These are phyloP conservation scores for Silene latifolia DNA, from an alignment of 148 eudicot species.

Conservation along the genomic window DNA sequence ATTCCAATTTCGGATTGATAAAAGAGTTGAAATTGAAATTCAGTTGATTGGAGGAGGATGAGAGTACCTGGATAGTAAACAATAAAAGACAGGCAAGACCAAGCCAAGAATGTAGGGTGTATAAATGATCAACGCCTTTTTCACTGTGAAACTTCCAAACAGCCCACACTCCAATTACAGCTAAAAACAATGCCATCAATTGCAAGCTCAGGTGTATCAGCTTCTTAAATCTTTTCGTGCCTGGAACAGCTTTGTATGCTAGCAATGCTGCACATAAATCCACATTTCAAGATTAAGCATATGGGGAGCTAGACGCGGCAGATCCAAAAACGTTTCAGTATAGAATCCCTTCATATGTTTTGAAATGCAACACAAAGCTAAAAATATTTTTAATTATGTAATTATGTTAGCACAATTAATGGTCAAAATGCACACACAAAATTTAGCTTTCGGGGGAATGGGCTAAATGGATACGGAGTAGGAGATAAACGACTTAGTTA, in stretches of 20 bases:
- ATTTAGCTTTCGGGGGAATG: background rate
- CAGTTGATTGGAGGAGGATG: background rate
- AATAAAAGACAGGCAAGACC: conserved; percentile 68
- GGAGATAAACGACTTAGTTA: background rate
- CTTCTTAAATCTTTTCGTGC: conserved; percentile 74
- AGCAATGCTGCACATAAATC: conserved; percentile 71
- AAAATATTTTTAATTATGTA: too few relatives aligned
- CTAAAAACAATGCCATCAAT: conserved; percentile 56
- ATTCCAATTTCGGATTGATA: background rate
- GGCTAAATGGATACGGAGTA: background rate
- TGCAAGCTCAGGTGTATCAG: conserved; percentile 68
- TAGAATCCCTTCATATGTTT: background rate
- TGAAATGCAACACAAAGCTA: background rate
- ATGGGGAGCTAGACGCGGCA: background rate
- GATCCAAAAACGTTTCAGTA: background rate
- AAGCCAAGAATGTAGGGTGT: conserved; percentile 97
- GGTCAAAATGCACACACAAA: too few relatives aligned
- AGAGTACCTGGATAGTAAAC: conserved; percentile 70
- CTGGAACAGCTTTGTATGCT: conserved; percentile 87
- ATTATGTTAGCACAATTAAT: background rate
- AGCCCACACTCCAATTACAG: conserved; percentile 74
- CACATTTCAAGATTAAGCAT: conserved; percentile 1
- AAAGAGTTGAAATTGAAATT: background rate
- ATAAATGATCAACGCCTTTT: conserved; percentile 81
- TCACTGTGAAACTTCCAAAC: conserved; percentile 77